Conservation (phyloP, 495 filamentous ascomycete species). For the Pyrenopolyporus hunteri region DNA sequence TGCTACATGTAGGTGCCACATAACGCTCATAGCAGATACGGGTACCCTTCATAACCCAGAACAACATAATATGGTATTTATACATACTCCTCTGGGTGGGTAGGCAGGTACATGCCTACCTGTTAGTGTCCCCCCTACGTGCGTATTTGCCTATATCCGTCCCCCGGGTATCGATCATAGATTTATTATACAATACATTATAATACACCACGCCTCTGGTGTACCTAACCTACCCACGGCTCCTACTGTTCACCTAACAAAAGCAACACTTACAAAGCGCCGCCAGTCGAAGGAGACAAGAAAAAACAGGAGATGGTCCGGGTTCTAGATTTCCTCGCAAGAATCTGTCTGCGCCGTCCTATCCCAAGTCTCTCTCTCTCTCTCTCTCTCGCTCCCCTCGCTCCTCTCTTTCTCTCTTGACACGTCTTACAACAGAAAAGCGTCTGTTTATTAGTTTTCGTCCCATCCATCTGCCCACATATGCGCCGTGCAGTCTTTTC, state of each 20-base stretch:
- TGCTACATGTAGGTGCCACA: neutral
- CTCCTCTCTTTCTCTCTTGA: no score
- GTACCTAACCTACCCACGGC: no score
- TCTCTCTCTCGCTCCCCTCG: no score
- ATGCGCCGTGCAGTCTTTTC: constrained; percentile 33
- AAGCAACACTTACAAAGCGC: constrained; percentile 12
- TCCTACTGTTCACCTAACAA: no score
- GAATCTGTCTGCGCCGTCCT: constrained; percentile 30
- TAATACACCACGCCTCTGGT: neutral
- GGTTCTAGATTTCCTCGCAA: constrained; percentile 40
- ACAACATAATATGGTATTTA: no score
- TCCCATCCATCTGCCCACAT: constrained; percentile 34
- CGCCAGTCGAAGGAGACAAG: constrained; percentile 8
- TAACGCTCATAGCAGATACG: no score
- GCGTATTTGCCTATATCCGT: constrained; percentile 5
- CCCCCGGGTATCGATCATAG: constrained; percentile 10
- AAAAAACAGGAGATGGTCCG: constrained; percentile 16
- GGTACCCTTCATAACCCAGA: no score
- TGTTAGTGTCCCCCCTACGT: no score
- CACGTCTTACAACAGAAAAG: constrained; percentile 39
- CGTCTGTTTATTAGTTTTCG: constrained; percentile 38
- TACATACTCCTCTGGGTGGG: no score
- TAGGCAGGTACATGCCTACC: no score
- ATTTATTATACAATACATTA: constrained; percentile 5
- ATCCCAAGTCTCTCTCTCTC: constrained; percentile 30